Base-by-base conservation (phyloP, 495 filamentous ascomycete species). In the Clohesyomyces aquaticus region DNA sequence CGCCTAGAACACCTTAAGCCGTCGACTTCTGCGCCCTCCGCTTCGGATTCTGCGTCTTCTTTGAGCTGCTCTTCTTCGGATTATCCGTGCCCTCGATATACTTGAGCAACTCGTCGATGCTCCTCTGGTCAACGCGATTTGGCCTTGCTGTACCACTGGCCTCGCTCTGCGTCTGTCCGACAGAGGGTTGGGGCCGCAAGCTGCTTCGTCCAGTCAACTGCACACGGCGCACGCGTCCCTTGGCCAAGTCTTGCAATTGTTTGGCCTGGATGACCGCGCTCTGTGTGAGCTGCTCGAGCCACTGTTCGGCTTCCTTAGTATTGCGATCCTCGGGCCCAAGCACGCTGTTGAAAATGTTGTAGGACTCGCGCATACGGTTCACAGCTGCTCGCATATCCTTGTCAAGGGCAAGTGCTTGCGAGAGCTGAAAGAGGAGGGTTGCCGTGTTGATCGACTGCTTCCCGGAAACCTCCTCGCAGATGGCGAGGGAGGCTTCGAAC, bases 351-450 rank as follows among this genome's bases (percentile, higher is more conserved):
- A 99, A 99, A 75, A 98, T 95, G 77, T 88, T 94, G 80, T 91
- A 95, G 46, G 91, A 91, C 70, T 96, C 92, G 28, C 90, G 87
- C 95, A 99, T 99, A 72, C 88, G 87, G 70, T 82, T 83, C 46
- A 98, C 91, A 22, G 95, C 91, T 48, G 78, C 87, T 81, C 93
- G 96, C 45, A 91, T 86, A 71, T 98, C 92, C 65, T 94, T 87
- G 71, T 98, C 94, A 16, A 98, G 79, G 28, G 95, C 95, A 46
- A 98, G 80, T 0, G 93, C 92, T 73, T 99, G 95, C 2, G 94
- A 91, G 47, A 96, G 84, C 80, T 99, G 95, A 85, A 98, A 98
- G 54, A 94, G 84, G 16, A 99, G 86, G 19, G 93, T 96, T n/a
- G 93, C 95, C 0, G 92, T 91, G 75, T 92, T 93, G 73, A 97